Evolutionary conservation across 2,329 filamentous ascomycete species (phyloP).

Genomic region (Cadophora sp.): DNA sequence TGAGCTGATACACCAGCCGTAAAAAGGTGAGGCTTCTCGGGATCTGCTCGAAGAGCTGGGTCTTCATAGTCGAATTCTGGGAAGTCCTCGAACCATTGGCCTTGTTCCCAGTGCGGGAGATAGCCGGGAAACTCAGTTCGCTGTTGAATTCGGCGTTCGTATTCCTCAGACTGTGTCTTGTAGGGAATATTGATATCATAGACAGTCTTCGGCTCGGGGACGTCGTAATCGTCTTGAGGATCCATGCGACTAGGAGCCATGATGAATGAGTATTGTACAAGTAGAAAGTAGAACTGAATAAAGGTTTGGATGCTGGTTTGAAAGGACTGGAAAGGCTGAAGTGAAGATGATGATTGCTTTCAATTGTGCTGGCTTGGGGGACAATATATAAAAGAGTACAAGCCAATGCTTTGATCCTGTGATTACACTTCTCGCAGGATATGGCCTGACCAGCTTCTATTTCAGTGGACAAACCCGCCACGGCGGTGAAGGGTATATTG

Average conservation of each 20-base stretch:
- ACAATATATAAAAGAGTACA: slow-evolving; percentile 13
- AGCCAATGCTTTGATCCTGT: slow-evolving; percentile 19
- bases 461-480: slow-evolving; percentile 13
- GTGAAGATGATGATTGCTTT: background rate
- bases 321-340: background rate
- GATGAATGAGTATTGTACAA: background rate
- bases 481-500: slow-evolving; percentile 21
- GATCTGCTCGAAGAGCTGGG: slow-evolving; percentile 62
- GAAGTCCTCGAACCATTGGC: slow-evolving; percentile 53
- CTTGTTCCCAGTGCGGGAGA: slow-evolving; percentile 54
- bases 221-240: slow-evolving; percentile 21
- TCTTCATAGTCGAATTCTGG: slow-evolving; percentile 53
- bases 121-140: slow-evolving; percentile 52
- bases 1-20: slow-evolving; percentile 66
- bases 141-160: slow-evolving; percentile 46
- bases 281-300: background rate
- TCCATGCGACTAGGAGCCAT: slow-evolving; percentile 31
- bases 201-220: slow-evolving; percentile 28
- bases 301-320: background rate
- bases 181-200: slow-evolving; percentile 55
- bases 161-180: slow-evolving; percentile 46
- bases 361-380: background rate
- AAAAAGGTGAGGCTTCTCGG: slow-evolving; percentile 65
- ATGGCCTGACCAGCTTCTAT: slow-evolving; percentile 16
- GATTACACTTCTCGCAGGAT: background rate